phyloP scores from a whole-genome alignment of 371 early-diverging fungal species.

The Saksenaea vasiformis region DNA sequence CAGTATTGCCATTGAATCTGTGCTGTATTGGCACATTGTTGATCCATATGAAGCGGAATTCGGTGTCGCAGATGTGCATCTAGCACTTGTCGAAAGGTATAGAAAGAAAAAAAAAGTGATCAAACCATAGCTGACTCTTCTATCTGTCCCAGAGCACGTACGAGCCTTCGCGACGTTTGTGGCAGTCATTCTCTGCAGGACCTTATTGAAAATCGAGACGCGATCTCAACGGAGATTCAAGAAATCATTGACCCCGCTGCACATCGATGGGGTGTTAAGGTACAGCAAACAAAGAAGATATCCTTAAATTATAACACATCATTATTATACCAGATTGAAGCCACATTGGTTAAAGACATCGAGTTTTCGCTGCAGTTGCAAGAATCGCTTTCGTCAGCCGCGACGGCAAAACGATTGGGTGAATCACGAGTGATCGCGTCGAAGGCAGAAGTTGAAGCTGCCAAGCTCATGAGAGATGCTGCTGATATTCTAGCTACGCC shows the following conservation, averaged over 20 bases:
- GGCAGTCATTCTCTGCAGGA: slow-evolving; percentile 69
- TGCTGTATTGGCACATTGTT: slow-evolving; percentile 81
- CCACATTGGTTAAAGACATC: slow-evolving; percentile 87
- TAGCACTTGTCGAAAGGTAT: slow-evolving; percentile 77
- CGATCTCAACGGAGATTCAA: slow-evolving; percentile 79
- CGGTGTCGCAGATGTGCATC: slow-evolving; percentile 72
- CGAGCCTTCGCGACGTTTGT: slow-evolving; percentile 66
- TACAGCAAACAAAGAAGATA: slow-evolving; percentile 16
- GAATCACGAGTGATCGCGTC: slow-evolving; percentile 91
- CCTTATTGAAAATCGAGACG: slow-evolving; percentile 86
- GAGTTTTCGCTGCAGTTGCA: slow-evolving; percentile 73
- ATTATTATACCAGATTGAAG: slow-evolving; percentile 55
- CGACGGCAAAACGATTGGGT: slow-evolving; percentile 85
- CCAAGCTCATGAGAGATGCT: slow-evolving; percentile 93
- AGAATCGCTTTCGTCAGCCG: slow-evolving; percentile 83
- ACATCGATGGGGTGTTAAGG: slow-evolving; percentile 73
- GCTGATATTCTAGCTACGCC: slow-evolving; percentile 71
- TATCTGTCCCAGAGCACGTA: slow-evolving; percentile 54
- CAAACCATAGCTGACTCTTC: neutral
- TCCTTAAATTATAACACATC: neutral
- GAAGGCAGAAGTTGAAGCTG: slow-evolving; percentile 88
- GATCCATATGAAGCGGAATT: slow-evolving; percentile 84
- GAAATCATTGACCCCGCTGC: slow-evolving; percentile 61
- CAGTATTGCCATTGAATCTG: slow-evolving; percentile 77
- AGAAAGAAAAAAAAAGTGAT: slow-evolving; percentile 1